Evolutionary conservation across 352 stramenopile species (phyloP).

Genomic region (Globisporangium camurandrum): DNA sequence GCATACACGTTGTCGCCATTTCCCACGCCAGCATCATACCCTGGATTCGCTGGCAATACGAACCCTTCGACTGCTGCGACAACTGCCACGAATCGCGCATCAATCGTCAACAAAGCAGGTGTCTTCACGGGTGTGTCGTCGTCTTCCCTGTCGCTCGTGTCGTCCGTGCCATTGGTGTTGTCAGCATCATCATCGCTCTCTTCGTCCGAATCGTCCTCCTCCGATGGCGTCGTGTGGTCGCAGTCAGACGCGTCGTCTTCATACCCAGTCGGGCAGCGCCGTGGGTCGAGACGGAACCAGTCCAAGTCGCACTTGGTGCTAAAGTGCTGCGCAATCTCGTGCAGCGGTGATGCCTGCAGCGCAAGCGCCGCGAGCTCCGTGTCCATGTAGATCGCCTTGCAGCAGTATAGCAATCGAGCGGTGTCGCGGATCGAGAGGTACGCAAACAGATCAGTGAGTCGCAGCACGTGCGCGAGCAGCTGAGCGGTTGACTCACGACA

Average conservation of each 20-base stretch:
- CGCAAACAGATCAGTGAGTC: not conserved
- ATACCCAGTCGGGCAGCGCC: not conserved
- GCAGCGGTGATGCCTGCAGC: not conserved
- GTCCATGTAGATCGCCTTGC: not conserved
- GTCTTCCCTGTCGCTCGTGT: not conserved
- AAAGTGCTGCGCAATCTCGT: not conserved
- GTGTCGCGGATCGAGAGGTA: not conserved
- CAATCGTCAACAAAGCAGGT: not conserved
- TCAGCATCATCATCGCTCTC: not conserved
- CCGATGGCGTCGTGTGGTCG: not conserved
- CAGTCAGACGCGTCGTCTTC: not conserved
- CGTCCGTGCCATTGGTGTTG: too few species aligned
- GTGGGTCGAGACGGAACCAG: not conserved
- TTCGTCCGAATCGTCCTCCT: not conserved
- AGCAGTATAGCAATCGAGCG: not conserved
- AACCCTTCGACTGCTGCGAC: not conserved
- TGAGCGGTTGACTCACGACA: not conserved
- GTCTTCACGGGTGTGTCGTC: not conserved
- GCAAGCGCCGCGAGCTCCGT: not conserved
- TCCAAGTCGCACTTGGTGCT: not conserved
- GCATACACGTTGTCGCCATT: not conserved
- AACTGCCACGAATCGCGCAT: not conserved
- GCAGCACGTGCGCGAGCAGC: not conserved
- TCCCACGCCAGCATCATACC: not conserved
- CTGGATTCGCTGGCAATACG: not conserved